These are phyloP conservation scores for Vaccinium vitisidaea DNA, from an alignment of 148 eudicot species.

Conservation along the genomic window DNA sequence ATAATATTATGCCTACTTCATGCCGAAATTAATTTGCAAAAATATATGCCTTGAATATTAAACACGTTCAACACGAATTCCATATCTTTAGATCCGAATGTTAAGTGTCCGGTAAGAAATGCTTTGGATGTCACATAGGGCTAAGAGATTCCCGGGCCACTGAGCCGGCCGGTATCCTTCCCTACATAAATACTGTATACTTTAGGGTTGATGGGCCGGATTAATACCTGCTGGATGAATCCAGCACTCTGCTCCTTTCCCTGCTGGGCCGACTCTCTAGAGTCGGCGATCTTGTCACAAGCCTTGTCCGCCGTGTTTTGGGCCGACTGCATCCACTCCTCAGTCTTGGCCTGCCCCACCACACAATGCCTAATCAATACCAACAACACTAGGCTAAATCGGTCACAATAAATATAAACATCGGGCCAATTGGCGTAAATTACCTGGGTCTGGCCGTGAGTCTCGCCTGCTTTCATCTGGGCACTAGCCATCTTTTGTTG, in stretches of 20 bases:
- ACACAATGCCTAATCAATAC: neutral
- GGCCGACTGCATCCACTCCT: slow-evolving; percentile 17
- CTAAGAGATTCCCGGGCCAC: too few species aligned
- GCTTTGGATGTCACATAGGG: too few species aligned
- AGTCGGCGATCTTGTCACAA: slow-evolving; percentile 14
- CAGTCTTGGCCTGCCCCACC: slow-evolving; percentile 20
- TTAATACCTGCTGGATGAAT: slow-evolving; percentile 19
- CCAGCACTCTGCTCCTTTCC: slow-evolving; percentile 15
- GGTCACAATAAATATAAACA: neutral
- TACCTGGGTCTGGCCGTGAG: slow-evolving; percentile 23
- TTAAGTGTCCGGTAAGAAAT: neutral
- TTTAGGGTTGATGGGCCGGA: neutral
- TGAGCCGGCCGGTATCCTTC: too few species aligned
- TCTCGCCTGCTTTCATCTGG: slow-evolving; percentile 18
- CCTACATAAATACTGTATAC: neutral
- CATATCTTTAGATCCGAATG: neutral
- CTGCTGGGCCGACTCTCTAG: slow-evolving; percentile 9
- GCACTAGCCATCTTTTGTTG: slow-evolving; percentile 14
- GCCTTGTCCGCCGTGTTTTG: slow-evolving; percentile 13
- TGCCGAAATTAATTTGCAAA: too few species aligned
- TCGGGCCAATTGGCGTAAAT: neutral
- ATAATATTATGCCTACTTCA: too few species aligned
- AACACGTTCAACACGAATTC: too few species aligned
- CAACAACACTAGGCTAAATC: neutral
- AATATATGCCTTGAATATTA: too few species aligned